Evolutionary conservation across 2,329 filamentous ascomycete genomes (phyloP), one percentile per base, ranked within the genome.

Genomic region (Diaporthe longicolla): DNA sequence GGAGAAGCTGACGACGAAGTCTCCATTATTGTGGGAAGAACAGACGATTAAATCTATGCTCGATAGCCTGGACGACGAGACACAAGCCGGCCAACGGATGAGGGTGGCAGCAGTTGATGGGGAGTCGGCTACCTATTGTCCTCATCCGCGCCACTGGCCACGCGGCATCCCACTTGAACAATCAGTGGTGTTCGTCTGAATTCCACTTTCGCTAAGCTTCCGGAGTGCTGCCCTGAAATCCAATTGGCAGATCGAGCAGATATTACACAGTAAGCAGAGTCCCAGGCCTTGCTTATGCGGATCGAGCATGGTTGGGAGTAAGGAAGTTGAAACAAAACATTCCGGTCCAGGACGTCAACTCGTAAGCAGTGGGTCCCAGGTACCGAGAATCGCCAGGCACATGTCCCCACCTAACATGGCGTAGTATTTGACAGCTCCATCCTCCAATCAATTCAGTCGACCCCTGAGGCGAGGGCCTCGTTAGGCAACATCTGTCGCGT

Each of bases 281-380:
- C 9, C 24, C 11, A 4, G 17, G 21, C 26, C 61, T 66, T 66
- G 35, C 4, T 4, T 15, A 17, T 52, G 43, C 29, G 19, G 45
- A 29, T 26, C 43, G n/a, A 26, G 43, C 45, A 50, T 26, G 9
- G 43, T 11, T 24, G 29, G 3, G 43, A 65, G 61, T 29, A 35
- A 65, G 45, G 37, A 26, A 52, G 1, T 7, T 52, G 61, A 66
- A 66, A 52, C 45, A 21, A 32, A 32, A 32, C 29, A 32, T 32
- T 32, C 29, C 29, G 29, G 29, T 32, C 29, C 29, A 32, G 29
- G 29, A 32, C 50, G 26, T 66, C 21, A 37, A 52, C 37, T 66
- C 45, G 45, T 66, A 52, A 52, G 61, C 61, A 26, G 61, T 52
- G 61, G 61, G 61, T 66, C 37, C 61, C 29, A 52, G 37, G n/a